Evolutionary conservation across 2,329 filamentous ascomycete species (phyloP).

Genomic region (Waltergamsia citrina): DNA sequence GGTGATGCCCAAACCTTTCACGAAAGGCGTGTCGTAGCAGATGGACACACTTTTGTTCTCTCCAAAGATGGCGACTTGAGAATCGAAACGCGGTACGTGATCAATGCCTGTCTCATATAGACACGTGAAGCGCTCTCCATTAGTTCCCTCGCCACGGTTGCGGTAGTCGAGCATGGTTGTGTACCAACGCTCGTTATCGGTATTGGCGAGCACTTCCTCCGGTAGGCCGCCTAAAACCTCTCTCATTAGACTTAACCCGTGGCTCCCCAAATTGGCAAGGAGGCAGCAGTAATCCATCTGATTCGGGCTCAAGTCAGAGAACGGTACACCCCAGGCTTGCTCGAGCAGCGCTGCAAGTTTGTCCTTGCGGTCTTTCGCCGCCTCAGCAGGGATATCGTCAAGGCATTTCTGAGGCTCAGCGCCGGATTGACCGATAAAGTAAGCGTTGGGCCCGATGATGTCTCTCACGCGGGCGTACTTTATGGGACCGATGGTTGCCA

Average conservation of each 20-base stretch:
- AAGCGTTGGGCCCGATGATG: conserved; percentile 39
- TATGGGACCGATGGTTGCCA: conserved; percentile 37
- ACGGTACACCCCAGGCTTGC: conserved; percentile 14
- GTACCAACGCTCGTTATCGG: conserved; percentile 24
- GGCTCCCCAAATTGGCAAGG: conserved; percentile 35
- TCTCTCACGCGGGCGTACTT: conserved; percentile 39
- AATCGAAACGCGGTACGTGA: conserved; percentile 38
- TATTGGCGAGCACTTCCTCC: conserved; percentile 7
- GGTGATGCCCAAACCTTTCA: conserved; percentile 38
- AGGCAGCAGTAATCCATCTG: conserved; percentile 25
- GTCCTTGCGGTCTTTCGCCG: conserved; percentile 9
- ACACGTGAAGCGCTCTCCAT: conserved; percentile 27
- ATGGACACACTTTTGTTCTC: conserved; percentile 39
- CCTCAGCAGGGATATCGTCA: conserved; percentile 6
- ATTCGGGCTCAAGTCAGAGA: conserved; percentile 18
- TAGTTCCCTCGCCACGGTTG: too few species aligned
- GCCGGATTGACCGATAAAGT: conserved; percentile 36
- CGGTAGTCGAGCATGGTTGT: conserved; percentile 1
- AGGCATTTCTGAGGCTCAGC: conserved; percentile 28
- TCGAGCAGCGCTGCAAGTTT: conserved; percentile 15
- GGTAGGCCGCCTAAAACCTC: conserved; percentile 25
- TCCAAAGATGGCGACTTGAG: conserved; percentile 38
- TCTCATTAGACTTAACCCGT: conserved; percentile 41
- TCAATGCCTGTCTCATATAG: conserved; percentile 47
- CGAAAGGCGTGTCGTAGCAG: conserved; percentile 41